A percentile compares a stretch with the other conserved stretches of the same genome.
Evolutionary conservation across 2,329 filamentous ascomycete species (phyloP).

Genomic region (Alternaria dauci): DNA sequence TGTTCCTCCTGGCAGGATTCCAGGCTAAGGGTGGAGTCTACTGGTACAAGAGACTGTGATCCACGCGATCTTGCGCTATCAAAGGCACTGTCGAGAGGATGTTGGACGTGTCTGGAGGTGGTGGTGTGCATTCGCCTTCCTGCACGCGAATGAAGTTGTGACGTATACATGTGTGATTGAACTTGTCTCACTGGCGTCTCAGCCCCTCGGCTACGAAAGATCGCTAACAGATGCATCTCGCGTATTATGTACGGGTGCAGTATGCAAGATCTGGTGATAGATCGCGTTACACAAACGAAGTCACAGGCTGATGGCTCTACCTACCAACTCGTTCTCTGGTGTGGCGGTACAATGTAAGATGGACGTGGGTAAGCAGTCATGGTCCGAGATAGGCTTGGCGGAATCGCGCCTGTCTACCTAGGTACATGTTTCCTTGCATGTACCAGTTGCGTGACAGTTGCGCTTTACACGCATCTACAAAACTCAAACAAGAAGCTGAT

Average conservation of each 20-base stretch:
- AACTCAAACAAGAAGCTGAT: conserved; percentile 3
- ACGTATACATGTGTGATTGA: conserved; percentile 29
- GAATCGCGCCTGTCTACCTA: neutral
- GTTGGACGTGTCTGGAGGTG: neutral
- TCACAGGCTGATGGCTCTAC: neutral
- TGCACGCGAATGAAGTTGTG: conserved; percentile 21
- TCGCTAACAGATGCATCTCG: conserved; percentile 4
- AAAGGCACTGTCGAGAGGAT: neutral
- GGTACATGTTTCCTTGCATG: neutral
- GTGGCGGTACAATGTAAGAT: neutral
- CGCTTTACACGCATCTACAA: neutral
- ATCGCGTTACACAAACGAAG: neutral
- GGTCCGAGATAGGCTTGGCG: conserved; percentile 6
- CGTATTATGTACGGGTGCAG: neutral
- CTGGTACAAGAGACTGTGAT: neutral
- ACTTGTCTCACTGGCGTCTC: conserved; percentile 43
- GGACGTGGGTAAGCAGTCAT: neutral
- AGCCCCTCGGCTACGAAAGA: conserved; percentile 21
- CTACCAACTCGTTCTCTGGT: neutral
- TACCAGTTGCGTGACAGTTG: neutral
- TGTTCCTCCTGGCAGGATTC: conserved; percentile 7
- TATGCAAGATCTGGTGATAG: neutral
- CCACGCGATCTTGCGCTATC: neutral
- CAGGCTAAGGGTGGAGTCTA: neutral
- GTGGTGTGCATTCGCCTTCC: conserved; percentile 15